phyloP scores from a whole-genome alignment of 306 rosid genomes.

The Sindora glabra region DNA sequence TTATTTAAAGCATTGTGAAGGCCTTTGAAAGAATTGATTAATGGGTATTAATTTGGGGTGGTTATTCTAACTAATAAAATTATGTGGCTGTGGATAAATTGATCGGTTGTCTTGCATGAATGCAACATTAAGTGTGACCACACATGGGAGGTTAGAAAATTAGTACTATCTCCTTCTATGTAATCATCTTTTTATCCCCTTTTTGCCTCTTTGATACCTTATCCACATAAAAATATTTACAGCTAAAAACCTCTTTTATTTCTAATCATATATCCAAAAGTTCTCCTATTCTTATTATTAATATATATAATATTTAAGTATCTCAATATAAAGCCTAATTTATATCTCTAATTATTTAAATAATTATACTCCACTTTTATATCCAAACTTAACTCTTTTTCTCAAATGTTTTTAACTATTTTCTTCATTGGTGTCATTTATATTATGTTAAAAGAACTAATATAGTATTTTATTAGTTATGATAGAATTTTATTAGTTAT shows the following conservation, averaged over 20 bases:
- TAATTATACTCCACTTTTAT: neutral
- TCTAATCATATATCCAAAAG: slow-evolving; percentile 10
- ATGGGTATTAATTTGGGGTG: slow-evolving; percentile 29
- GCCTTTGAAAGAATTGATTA: slow-evolving; percentile 25
- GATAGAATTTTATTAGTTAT: too few relatives aligned
- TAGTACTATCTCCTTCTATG: slow-evolving; percentile 46
- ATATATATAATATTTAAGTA: too few relatives aligned
- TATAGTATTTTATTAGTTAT: too few relatives aligned
- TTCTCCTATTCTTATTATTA: too few relatives aligned
- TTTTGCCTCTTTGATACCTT: slow-evolving; percentile 31
- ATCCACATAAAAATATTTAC: slow-evolving; percentile 5
- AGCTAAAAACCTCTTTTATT: slow-evolving; percentile 33
- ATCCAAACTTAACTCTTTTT: neutral
- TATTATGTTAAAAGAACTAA: too few relatives aligned
- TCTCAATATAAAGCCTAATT: too few relatives aligned
- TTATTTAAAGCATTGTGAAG: slow-evolving; percentile 14
- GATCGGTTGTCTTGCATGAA: slow-evolving; percentile 70
- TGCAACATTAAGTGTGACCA: slow-evolving; percentile 65
- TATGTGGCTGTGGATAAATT: slow-evolving; percentile 42
- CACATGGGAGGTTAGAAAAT: slow-evolving; percentile 42
- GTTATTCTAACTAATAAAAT: slow-evolving; percentile 20
- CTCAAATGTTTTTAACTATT: neutral
- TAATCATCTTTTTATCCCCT: slow-evolving; percentile 58
- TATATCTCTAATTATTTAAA: neutral
- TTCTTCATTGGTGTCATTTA: neutral